Evolutionary conservation across 2,329 filamentous ascomycete genomes (phyloP).

Genomic region (Colletotrichum destructivum): DNA sequence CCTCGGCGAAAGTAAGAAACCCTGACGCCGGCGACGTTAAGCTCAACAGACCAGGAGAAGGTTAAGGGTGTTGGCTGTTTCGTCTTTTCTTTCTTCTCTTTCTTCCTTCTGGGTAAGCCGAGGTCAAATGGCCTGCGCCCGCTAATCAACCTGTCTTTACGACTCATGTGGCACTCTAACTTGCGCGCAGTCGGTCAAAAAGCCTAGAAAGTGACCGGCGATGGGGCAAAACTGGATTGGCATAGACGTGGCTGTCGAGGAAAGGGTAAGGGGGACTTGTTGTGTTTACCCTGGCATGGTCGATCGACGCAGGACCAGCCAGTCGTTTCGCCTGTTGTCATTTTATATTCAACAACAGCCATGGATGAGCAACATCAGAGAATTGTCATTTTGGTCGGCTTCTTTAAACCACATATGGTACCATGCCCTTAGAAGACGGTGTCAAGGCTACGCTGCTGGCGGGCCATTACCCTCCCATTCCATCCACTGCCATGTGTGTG

Average conservation of each 20-base stretch:
- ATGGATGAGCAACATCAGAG: not conserved
- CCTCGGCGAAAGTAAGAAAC: not conserved
- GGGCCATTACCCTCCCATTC: constrained; percentile 2
- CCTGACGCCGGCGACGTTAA: not conserved
- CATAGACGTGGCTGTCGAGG: not conserved
- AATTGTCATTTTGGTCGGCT: not conserved
- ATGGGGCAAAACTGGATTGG: not conserved
- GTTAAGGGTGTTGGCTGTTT: constrained; percentile 28
- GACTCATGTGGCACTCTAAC: not conserved
- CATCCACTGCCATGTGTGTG: not conserved
- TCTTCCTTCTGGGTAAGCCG: not conserved
- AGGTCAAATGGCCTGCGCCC: not conserved
- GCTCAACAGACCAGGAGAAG: constrained; percentile 2
- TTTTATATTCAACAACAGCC: no score
- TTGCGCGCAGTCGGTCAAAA: not conserved
- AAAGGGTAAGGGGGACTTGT: not conserved
- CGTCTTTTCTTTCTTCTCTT: not conserved
- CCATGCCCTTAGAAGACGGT: not conserved
- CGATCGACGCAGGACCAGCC: no score
- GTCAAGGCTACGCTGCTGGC: not conserved
- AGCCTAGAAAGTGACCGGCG: not conserved
- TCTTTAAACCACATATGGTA: not conserved
- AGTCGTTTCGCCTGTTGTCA: no score
- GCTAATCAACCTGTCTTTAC: not conserved
- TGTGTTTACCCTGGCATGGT: not conserved